Percentiles rank a stretch among this genome's conserved stretches.
Evolutionary conservation across 2,329 filamentous ascomycete genomes (phyloP).

Genomic region (Harringtonia aguacate): DNA sequence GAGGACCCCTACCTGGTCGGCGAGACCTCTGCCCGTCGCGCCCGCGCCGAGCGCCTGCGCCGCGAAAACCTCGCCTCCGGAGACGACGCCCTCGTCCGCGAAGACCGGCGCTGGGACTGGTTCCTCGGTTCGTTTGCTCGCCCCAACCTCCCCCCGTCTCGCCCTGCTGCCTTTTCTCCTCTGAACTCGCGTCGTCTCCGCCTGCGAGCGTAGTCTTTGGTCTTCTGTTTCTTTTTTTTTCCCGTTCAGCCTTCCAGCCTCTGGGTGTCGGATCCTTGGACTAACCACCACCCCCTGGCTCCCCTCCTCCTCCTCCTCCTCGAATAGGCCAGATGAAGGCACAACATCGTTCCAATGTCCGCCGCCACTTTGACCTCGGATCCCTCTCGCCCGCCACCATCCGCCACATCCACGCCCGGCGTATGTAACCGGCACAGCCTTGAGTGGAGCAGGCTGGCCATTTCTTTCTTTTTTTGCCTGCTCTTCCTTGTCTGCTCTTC

Average conservation of each 20-base stretch:
- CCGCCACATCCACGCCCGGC: constrained; percentile 5
- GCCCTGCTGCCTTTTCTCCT: neutral
- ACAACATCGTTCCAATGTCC: constrained; percentile 4
- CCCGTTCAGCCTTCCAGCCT: no score
- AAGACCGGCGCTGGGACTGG: constrained; percentile 52
- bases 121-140: constrained; percentile 38
- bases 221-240: neutral
- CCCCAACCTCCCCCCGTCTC: constrained; percentile 23
- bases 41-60: constrained; percentile 45
- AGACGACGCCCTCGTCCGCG: constrained; percentile 42
- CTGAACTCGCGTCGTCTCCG: neutral
- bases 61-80: constrained; percentile 31
- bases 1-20: constrained; percentile 61
- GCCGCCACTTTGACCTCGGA: constrained; percentile 7
- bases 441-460: neutral
- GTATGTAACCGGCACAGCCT: neutral
- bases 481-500: neutral
- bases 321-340: constrained; percentile 11
- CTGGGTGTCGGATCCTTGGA: neutral
- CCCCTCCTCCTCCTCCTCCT: neutral
- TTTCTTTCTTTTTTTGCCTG: neutral
- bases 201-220: constrained; percentile 1
- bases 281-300: neutral
- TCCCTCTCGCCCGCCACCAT: constrained; percentile 1
- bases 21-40: constrained; percentile 49